Base-by-base conservation (phyloP, 1,284 basidiomycete genomes). In the Ustilago esculenta region DNA sequence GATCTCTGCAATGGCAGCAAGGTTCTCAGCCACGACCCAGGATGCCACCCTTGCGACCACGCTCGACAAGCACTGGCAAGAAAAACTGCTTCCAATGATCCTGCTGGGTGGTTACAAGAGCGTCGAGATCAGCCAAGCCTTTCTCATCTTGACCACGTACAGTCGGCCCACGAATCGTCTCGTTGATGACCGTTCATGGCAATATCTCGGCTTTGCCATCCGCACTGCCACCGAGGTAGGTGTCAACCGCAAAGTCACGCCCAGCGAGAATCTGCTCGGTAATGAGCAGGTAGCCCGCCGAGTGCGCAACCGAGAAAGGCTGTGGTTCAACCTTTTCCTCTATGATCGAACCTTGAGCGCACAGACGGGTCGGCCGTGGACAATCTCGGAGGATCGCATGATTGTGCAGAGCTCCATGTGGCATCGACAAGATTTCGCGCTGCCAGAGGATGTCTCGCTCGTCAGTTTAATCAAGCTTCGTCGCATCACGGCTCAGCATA, bases 141-240 rank as follows among this genome's bases (percentile, higher is more conserved):
- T 77, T 30, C 48, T 77, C 12, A 64, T 77, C 42, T 39, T 75
- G 42, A 69, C 73, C 15, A 68, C 73, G 11, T 77, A 74, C 49
- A 68, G 70, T 27, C 68, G 67, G 23, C 75, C 75, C 10, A 75
- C 75, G 4, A 64, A 73, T 21, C 50, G 72, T 15, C 60, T 77
- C 17, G 71, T 69, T 12, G 75, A 77, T n/a, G 75, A 77, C 36
- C 71, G 75, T 12, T 73, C 73, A 4, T 77, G 75, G 75, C 75
- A 77, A 45, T 75, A 75, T 27, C 65, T 77, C 8, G 75, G 75
- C 2, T 75, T 75, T 33, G 73, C 75, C 21, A 74, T 75, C 25
- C 71, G 75, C 4, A 77, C 69, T 11, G 75, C 73, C 5, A 77
- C 75, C n/a, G 75, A 77, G 40, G 66, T 77, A 0, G 75, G 75